Conservation (phyloP, 495 filamentous ascomycete species). For the Talaromyces liani region DNA sequence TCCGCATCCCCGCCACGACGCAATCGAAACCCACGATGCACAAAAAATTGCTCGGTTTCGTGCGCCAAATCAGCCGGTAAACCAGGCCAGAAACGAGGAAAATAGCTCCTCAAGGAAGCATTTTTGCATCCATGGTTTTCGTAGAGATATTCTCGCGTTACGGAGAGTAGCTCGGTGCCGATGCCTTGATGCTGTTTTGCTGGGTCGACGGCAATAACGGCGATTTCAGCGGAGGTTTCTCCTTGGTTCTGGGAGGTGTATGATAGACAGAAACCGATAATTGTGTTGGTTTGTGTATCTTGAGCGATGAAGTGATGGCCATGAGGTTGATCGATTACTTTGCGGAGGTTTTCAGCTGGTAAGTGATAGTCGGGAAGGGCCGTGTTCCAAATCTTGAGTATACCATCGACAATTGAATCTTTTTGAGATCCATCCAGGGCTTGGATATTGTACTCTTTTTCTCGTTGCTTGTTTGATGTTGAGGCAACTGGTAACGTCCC, state of each 20-base stretch:
- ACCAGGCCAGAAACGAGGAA: slow-evolving; percentile 44
- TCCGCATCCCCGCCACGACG: slow-evolving; percentile 25
- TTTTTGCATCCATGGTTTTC: slow-evolving; percentile 16
- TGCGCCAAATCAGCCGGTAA: slow-evolving; percentile 33
- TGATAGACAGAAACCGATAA: slow-evolving; percentile 38
- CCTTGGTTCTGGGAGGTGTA: slow-evolving; percentile 23
- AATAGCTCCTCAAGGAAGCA: slow-evolving; percentile 33
- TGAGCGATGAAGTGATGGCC: slow-evolving; percentile 32
- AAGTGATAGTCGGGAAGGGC: slow-evolving; percentile 37
- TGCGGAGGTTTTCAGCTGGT: slow-evolving; percentile 18
- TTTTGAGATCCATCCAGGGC: not conserved
- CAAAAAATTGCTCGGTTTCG: slow-evolving; percentile 33
- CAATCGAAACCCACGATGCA: slow-evolving; percentile 36
- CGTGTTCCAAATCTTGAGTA: slow-evolving; percentile 28
- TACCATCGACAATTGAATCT: slow-evolving; percentile 12
- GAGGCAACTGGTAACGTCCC: slow-evolving; percentile 31
- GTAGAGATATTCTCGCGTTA: slow-evolving; percentile 24
- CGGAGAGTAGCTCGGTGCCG: slow-evolving; percentile 34
- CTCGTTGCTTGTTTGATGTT: not conserved
- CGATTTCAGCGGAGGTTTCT: slow-evolving; percentile 23
- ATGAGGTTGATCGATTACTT: slow-evolving; percentile 19
- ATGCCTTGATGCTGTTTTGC: slow-evolving; percentile 31
- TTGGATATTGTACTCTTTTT: not conserved
- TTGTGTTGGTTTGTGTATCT: slow-evolving; percentile 10
- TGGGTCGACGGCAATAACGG: slow-evolving; percentile 36